Evolutionary conservation across 176 grass and related monocot genomes (phyloP).

Genomic region (Eremochloa ophiuroides): DNA sequence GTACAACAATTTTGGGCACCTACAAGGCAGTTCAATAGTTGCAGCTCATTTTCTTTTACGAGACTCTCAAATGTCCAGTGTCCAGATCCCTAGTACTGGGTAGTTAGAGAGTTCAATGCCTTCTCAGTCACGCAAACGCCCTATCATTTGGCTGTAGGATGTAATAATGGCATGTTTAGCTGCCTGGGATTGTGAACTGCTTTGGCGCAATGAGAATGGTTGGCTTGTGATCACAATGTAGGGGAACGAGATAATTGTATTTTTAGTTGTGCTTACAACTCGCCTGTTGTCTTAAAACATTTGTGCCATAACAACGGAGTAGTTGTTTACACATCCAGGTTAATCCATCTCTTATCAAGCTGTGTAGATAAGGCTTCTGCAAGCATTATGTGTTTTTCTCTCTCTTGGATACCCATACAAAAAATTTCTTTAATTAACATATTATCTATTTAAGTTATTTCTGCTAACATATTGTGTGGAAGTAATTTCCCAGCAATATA

Average conservation of each 20-base stretch:
- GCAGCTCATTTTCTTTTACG: neutral
- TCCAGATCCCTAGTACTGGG: neutral
- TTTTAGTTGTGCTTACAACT: neutral
- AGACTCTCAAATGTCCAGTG: neutral
- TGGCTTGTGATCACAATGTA: neutral
- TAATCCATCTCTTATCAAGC: neutral
- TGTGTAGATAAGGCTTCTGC: neutral
- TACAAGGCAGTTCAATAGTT: neutral
- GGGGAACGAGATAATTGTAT: neutral
- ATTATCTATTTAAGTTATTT: neutral
- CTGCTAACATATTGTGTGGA: neutral
- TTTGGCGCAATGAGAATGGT: neutral
- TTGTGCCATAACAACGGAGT: neutral
- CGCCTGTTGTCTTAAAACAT: neutral
- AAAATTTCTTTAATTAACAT: neutral
- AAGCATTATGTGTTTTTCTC: neutral
- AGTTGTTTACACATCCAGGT: neutral
- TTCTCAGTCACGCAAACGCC: neutral
- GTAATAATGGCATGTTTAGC: neutral
- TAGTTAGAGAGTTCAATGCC: neutral
- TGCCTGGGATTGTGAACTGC: neutral
- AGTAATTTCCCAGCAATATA: neutral
- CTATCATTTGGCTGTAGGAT: neutral
- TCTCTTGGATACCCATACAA: neutral
- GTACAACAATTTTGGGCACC: neutral